A percentile compares a stretch with the other conserved stretches of the same genome.
Evolutionary conservation across 129 eudicot genomes (phyloP).

Genomic region (Ambrosia trifida): DNA sequence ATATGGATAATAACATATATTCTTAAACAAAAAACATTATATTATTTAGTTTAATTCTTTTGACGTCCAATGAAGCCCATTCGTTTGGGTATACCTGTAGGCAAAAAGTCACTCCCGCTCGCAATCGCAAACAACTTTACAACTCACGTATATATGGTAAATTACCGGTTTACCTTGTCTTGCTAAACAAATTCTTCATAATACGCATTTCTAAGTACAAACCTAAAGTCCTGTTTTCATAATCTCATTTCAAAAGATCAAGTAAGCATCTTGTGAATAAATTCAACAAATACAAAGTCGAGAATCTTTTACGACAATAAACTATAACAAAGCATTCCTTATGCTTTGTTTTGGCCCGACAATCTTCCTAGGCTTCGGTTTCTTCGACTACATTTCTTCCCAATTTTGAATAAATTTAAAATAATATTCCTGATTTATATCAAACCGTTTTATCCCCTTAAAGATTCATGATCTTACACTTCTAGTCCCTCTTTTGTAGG

Average conservation of each 20-base stretch:
- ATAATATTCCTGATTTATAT: neutral
- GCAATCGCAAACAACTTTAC: no score
- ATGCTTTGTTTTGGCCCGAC: constrained; percentile 35
- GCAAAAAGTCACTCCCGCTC: no score
- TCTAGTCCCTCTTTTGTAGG: constrained; percentile 4
- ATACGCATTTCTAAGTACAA: no score
- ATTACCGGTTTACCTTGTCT: no score
- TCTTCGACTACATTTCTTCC: constrained; percentile 29
- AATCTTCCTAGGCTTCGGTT: constrained; percentile 39
- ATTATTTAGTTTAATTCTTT: no score
- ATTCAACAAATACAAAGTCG: neutral
- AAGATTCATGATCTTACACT: constrained; percentile 18
- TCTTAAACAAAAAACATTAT: no score
- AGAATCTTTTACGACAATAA: constrained; percentile 1
- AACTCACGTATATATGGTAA: no score
- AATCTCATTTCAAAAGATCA: constrained; percentile 18
- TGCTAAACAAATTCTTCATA: no score
- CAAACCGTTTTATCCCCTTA: constrained; percentile 21
- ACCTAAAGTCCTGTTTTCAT: constrained; percentile 1
- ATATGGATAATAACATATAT: no score
- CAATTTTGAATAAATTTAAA: neutral
- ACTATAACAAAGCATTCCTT: constrained; percentile 47
- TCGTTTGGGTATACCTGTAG: no score
- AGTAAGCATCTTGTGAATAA: constrained; percentile 18
- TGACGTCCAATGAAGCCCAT: no score